Percentiles rank a stretch among this genome's conserved stretches.
Evolutionary conservation across 2,329 filamentous ascomycete genomes (phyloP).

Genomic region (Orbilia javanica): DNA sequence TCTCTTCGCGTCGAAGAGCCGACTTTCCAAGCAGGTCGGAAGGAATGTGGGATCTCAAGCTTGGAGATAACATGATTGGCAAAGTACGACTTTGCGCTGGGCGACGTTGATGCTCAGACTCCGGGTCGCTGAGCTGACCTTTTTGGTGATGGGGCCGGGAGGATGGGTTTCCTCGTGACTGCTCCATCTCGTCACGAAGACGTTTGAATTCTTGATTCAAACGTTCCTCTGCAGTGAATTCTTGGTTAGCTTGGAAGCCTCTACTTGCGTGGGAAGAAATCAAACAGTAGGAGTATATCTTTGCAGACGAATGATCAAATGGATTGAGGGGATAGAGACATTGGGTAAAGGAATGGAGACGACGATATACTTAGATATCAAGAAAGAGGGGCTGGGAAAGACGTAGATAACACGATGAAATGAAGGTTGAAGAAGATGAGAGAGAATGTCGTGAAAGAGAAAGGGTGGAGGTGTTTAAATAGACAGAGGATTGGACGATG

Average conservation of each 20-base stretch:
- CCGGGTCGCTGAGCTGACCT: conserved; percentile 12
- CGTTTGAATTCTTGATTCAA: neutral
- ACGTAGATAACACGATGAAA: neutral
- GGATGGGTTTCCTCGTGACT: too few species aligned
- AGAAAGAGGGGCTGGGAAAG: neutral
- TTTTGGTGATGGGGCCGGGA: neutral
- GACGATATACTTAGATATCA: neutral
- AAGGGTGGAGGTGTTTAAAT: neutral
- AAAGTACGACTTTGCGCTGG: neutral
- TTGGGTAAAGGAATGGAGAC: neutral
- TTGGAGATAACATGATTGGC: conserved; percentile 10
- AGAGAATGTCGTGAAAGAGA: too few species aligned
- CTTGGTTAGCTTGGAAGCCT: neutral
- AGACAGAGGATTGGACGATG: neutral
- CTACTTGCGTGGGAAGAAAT: neutral
- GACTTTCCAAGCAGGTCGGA: neutral
- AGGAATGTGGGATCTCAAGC: conserved; percentile 9
- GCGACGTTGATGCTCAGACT: neutral
- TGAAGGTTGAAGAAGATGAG: too few species aligned
- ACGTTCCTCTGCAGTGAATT: neutral
- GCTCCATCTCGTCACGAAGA: neutral
- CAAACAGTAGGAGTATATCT: neutral
- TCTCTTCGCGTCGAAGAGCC: neutral
- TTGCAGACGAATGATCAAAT: too few species aligned
- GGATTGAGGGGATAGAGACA: too few species aligned